Percentiles rank a stretch among this genome's conserved stretches.
phyloP scores from a whole-genome alignment of 495 filamentous ascomycete species.

The Xylona heveae region DNA sequence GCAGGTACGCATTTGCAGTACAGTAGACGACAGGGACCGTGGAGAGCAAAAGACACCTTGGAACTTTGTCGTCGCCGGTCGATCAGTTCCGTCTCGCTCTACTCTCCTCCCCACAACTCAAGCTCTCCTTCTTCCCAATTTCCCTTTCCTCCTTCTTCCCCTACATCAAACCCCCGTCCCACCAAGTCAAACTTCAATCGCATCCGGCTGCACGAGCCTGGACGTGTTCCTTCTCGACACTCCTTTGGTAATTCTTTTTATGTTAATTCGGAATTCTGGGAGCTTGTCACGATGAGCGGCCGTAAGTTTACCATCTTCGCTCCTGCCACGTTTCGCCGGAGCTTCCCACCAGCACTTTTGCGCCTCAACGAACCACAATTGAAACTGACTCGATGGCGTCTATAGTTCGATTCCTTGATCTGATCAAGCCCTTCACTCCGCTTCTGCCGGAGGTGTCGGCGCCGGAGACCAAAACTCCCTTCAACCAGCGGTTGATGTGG shows the following conservation, averaged over 20 bases:
- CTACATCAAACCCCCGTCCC: slow-evolving; percentile 17
- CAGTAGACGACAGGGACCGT: too few species aligned
- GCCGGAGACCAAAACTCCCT: slow-evolving; percentile 88
- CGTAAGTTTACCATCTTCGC: slow-evolving; percentile 25
- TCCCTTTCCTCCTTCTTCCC: slow-evolving; percentile 9
- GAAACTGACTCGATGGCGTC: slow-evolving; percentile 5
- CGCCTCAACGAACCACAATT: background rate
- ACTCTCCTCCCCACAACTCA: slow-evolving; percentile 29
- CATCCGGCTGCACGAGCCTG: slow-evolving; percentile 3
- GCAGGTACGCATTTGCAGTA: too few species aligned
- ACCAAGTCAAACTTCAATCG: slow-evolving; percentile 18
- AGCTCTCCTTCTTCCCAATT: slow-evolving; percentile 29
- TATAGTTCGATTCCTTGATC: slow-evolving; percentile 94
- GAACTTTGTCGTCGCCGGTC: too few species aligned
- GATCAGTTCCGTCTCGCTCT: slow-evolving; percentile 20
- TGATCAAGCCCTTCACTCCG: slow-evolving; percentile 98
- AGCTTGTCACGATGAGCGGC: slow-evolving; percentile 32
- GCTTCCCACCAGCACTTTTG: background rate
- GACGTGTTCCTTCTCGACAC: background rate
- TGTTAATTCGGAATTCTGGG: slow-evolving; percentile 12
- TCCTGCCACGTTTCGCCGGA: background rate
- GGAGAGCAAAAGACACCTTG: too few species aligned
- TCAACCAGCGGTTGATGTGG: slow-evolving; percentile 99
- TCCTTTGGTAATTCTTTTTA: slow-evolving; percentile 4
- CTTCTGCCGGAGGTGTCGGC: slow-evolving; percentile 97